phyloP scores from a whole-genome alignment of 2,329 filamentous ascomycete genomes.

The Colletotrichum sp. region DNA sequence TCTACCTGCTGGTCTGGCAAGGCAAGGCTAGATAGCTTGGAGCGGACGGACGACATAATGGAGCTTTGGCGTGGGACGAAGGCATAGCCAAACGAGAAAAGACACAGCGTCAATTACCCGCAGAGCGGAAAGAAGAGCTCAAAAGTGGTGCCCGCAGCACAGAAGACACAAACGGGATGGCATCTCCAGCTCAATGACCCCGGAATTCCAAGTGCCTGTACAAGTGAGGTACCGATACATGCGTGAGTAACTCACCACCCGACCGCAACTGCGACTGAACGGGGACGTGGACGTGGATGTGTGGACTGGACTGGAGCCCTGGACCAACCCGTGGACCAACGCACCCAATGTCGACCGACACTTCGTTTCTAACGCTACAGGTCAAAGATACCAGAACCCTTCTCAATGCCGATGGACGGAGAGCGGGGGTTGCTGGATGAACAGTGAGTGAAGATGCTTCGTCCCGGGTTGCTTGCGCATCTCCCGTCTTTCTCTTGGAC shows the following conservation, averaged over 20 bases:
- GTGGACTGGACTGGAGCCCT: background rate
- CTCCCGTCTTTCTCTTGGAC: background rate
- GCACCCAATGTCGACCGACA: constrained; percentile 9
- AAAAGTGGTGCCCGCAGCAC: background rate
- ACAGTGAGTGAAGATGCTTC: background rate
- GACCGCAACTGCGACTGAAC: constrained; percentile 17
- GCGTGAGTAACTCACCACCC: constrained; percentile 2
- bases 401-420: background rate
- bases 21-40: background rate
- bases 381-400: constrained; percentile 6
- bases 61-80: background rate
- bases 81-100: background rate
- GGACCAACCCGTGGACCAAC: background rate
- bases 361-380: constrained; percentile 1
- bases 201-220: background rate
- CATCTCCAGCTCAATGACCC: background rate
- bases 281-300: background rate
- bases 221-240: background rate
- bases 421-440: background rate
- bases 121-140: background rate
- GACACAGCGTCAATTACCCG: background rate
- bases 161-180: background rate
- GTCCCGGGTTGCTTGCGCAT: background rate
- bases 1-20: background rate
- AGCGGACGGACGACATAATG: background rate